Evolutionary conservation across 805 yeast genomes (phyloP).

Genomic region (Cyberlindnera xylosilytica): DNA sequence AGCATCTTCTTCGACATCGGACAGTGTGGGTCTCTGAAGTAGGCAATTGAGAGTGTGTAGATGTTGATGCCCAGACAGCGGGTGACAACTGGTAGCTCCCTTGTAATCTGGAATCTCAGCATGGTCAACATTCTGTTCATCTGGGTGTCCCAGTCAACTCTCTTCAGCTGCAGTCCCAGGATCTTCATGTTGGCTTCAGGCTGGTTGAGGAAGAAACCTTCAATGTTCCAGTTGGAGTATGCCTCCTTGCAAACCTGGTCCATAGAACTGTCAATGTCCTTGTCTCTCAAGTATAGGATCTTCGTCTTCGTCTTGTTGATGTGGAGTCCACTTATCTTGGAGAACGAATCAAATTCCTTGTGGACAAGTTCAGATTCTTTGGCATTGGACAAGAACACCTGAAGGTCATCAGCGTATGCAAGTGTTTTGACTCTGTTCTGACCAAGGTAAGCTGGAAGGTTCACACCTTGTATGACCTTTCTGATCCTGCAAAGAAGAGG

Average conservation of each 20-base stretch:
- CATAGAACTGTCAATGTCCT: background rate
- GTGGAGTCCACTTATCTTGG: background rate
- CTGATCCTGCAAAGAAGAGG: background rate
- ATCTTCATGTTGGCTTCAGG: background rate
- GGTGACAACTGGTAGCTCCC: background rate
- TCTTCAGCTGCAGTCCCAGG: background rate
- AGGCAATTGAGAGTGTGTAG: background rate
- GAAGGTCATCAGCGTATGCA: background rate
- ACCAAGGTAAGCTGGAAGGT: background rate
- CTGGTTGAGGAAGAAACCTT: background rate
- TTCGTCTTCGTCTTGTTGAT: background rate
- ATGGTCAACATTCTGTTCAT: background rate
- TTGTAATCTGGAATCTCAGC: background rate
- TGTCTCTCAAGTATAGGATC: background rate
- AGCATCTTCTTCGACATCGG: background rate
- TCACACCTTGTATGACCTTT: background rate
- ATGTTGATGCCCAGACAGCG: background rate
- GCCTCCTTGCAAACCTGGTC: background rate
- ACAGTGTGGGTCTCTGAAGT: slow-evolving; percentile 1
- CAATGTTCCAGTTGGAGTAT: background rate
- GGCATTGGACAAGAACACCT: background rate
- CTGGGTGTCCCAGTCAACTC: background rate
- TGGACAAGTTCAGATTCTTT: background rate
- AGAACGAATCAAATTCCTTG: background rate
- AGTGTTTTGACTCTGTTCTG: background rate